Percentiles rank a stretch among this genome's conserved stretches.
These are phyloP conservation scores for Axilococcus clingmanii DNA, from an alignment of 139 green algal species.

Conservation along the genomic window DNA sequence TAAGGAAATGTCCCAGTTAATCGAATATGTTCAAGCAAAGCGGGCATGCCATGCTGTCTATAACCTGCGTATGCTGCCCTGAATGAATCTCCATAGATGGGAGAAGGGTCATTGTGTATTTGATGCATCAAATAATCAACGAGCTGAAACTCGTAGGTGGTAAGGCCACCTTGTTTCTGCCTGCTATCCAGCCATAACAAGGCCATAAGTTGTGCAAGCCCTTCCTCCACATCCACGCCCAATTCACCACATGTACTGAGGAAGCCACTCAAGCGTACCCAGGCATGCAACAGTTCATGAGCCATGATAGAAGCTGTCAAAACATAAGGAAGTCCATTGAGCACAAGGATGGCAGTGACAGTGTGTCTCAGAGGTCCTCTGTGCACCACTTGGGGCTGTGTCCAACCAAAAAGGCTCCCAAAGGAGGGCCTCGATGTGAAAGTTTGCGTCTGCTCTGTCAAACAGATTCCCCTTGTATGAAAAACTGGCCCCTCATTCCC, in stretches of 20 bases:
- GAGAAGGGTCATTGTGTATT: conserved; percentile 64
- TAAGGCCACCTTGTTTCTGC: neutral
- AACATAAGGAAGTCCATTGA: conserved; percentile 78
- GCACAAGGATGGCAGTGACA: conserved; percentile 76
- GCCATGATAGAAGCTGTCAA: conserved; percentile 75
- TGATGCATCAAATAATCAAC: conserved; percentile 62
- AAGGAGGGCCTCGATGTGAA: conserved; percentile 11
- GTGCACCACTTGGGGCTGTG: too few relatives aligned
- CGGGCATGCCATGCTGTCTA: conserved; percentile 39
- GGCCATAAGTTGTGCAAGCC: conserved; percentile 75
- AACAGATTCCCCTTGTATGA: conserved; percentile 55
- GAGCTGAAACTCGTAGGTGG: conserved; percentile 45
- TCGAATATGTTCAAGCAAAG: conserved; percentile 40
- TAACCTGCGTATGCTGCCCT: conserved; percentile 62
- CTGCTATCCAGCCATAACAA: conserved; percentile 73
- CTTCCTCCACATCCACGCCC: conserved; percentile 70
- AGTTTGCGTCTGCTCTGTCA: conserved; percentile 57
- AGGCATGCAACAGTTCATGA: conserved; percentile 91
- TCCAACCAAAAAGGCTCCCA: neutral
- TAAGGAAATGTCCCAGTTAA: conserved; percentile 16
- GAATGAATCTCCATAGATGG: conserved; percentile 86
- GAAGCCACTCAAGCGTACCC: conserved; percentile 58
- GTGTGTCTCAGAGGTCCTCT: conserved; percentile 9
- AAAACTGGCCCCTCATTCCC: conserved; percentile 45
- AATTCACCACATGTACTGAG: too few relatives aligned